Evolutionary conservation across 441 rosid species (phyloP).

Genomic region (Syzygium malaccense): DNA sequence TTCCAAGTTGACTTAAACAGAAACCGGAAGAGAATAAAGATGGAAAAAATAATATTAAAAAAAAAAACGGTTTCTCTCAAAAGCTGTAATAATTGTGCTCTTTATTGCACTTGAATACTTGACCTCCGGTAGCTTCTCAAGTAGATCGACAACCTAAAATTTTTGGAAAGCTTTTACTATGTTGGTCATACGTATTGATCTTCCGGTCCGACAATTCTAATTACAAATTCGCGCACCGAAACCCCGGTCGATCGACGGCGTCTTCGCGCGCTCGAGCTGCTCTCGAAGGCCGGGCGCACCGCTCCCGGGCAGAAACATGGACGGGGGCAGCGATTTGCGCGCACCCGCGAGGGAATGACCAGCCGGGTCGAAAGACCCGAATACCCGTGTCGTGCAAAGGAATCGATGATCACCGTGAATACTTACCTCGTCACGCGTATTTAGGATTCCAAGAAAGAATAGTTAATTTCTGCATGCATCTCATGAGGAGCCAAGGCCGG

Average conservation of each 20-base stretch:
- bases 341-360: neutral
- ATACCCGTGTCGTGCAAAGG: rapidly evolving
- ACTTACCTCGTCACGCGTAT: neutral
- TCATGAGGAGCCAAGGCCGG: neutral
- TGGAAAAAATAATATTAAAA: neutral
- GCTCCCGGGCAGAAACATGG: neutral
- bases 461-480: neutral
- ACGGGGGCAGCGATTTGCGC: neutral
- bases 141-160: neutral
- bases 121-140: neutral
- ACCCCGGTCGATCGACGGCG: neutral
- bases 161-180: neutral
- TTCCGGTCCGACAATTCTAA: neutral
- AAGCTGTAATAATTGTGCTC: neutral
- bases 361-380: rapidly evolving
- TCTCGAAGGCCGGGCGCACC: neutral
- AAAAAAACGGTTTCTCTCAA: neutral
- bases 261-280: neutral
- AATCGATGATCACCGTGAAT: neutral
- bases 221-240: too few species aligned
- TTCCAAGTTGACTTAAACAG: neutral
- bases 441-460: neutral
- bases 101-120: neutral
- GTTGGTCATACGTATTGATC: neutral
- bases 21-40: neutral